Conservation (phyloP, 2,329 filamentous ascomycete species). For the Onygenales sp. region DNA sequence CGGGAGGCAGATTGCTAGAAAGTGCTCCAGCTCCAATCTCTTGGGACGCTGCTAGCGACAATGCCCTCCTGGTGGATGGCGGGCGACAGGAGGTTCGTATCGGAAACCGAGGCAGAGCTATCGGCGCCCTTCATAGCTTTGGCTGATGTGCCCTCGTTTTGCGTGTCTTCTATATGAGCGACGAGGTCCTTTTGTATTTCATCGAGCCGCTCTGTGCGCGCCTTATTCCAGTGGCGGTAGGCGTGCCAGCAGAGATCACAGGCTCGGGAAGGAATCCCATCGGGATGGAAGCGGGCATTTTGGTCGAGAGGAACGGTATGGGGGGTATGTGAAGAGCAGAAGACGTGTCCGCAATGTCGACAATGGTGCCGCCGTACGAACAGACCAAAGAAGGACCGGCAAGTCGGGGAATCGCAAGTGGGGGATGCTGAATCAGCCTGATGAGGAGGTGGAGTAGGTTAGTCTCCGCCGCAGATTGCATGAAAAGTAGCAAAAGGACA, state of each 20-base stretch:
- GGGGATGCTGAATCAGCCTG: conserved; percentile 50
- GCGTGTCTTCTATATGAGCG: conserved; percentile 16
- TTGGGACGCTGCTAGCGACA: conserved; percentile 45
- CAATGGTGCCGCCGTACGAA: conserved; percentile 58
- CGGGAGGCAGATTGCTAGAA: conserved; percentile 34
- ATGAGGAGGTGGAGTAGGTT: neutral
- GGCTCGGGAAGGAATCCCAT: conserved; percentile 45
- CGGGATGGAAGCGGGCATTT: conserved; percentile 53
- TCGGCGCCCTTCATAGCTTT: conserved; percentile 12
- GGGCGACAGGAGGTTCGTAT: conserved; percentile 3
- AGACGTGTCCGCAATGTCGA: conserved; percentile 57
- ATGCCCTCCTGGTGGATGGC: conserved; percentile 31
- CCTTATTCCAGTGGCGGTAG: conserved; percentile 48
- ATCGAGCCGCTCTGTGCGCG: conserved; percentile 39
- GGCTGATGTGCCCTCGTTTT: conserved; percentile 6
- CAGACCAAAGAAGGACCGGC: conserved; percentile 50
- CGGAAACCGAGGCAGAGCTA: conserved; percentile 8
- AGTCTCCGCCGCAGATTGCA: neutral
- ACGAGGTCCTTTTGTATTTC: conserved; percentile 37
- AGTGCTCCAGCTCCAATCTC: conserved; percentile 55
- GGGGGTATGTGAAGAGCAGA: conserved; percentile 51
- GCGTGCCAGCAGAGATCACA: conserved; percentile 54
- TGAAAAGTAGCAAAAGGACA: neutral
- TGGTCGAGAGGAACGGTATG: conserved; percentile 53
- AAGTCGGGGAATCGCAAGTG: conserved; percentile 49